phyloP scores from a whole-genome alignment of 2,329 filamentous ascomycete species.

The Pseudovirgaria hyperparasitica region DNA sequence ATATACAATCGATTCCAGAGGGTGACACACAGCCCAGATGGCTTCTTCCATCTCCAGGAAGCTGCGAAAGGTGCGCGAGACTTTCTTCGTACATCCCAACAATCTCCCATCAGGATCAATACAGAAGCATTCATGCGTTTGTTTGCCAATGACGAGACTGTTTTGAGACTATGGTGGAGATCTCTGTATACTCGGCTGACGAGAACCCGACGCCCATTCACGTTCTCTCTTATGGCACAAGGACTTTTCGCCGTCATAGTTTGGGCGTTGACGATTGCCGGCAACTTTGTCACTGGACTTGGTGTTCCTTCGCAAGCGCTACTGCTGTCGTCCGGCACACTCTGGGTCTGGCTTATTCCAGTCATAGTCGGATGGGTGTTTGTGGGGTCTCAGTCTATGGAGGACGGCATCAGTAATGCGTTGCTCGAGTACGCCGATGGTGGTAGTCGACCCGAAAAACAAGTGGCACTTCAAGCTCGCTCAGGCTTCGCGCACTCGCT shows the following conservation, averaged over 20 bases:
- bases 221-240: constrained; percentile 11
- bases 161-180: constrained; percentile 12
- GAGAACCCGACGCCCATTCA: constrained; percentile 9
- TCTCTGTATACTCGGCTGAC: constrained; percentile 6
- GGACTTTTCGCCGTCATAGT: constrained; percentile 9
- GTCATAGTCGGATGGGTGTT: constrained; percentile 12
- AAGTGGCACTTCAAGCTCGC: too few species aligned
- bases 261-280: constrained; percentile 10
- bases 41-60: too few species aligned
- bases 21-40: too few species aligned
- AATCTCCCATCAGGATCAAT: too few species aligned
- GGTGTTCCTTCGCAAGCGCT: constrained; percentile 9
- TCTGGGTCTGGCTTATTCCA: constrained; percentile 13
- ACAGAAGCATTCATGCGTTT: too few species aligned
- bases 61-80: too few species aligned
- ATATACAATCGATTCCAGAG: constrained; percentile 7
- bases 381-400: constrained; percentile 9
- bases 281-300: constrained; percentile 6
- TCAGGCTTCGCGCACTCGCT: too few species aligned
- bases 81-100: too few species aligned
- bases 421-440: constrained; percentile 5
- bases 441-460: too few species aligned
- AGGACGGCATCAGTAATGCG: constrained; percentile 9
- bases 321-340: constrained; percentile 9
- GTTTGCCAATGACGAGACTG: too few species aligned